A percentile compares a stretch with the other conserved stretches of the same genome.
Evolutionary conservation across 768 basidiomycete species (phyloP).

Genomic region (Pleurotus tuoliensis): DNA sequence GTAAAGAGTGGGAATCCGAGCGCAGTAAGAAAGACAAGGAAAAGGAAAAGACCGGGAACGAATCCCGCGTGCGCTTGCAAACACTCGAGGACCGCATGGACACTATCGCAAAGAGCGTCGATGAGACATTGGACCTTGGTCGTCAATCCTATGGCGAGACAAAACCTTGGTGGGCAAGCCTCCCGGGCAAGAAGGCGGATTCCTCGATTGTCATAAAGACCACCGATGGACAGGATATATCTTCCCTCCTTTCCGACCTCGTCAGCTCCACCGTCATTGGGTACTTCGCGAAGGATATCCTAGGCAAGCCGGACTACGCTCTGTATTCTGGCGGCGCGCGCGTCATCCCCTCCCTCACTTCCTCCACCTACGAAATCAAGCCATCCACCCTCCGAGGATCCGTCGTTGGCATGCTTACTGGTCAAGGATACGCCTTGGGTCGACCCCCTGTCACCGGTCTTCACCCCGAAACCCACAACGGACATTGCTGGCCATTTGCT

Average conservation of each 20-base stretch:
- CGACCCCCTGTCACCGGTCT: conserved; percentile 82
- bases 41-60: conserved; percentile 41
- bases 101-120: conserved; percentile 56
- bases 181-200: conserved; percentile 37
- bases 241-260: conserved; percentile 65
- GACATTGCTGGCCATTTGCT: conserved; percentile 91
- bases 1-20: background rate
- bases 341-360: conserved; percentile 80
- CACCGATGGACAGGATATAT: conserved; percentile 67
- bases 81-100: conserved; percentile 62
- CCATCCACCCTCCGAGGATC: conserved; percentile 47
- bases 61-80: conserved; percentile 49
- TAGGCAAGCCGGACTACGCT: conserved; percentile 84
- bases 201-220: conserved; percentile 63
- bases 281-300: conserved; percentile 66
- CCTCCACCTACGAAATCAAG: conserved; percentile 67
- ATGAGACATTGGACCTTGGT: conserved; percentile 68
- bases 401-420: conserved; percentile 54
- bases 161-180: conserved; percentile 71
- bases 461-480: conserved; percentile 79
- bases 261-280: conserved; percentile 72
- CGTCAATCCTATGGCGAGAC: conserved; percentile 36
- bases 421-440: conserved; percentile 62
- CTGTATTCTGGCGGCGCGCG: conserved; percentile 78
- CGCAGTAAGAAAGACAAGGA: background rate